phyloP scores from a whole-genome alignment of 768 basidiomycete species.

The Exidia glandulosa region DNA sequence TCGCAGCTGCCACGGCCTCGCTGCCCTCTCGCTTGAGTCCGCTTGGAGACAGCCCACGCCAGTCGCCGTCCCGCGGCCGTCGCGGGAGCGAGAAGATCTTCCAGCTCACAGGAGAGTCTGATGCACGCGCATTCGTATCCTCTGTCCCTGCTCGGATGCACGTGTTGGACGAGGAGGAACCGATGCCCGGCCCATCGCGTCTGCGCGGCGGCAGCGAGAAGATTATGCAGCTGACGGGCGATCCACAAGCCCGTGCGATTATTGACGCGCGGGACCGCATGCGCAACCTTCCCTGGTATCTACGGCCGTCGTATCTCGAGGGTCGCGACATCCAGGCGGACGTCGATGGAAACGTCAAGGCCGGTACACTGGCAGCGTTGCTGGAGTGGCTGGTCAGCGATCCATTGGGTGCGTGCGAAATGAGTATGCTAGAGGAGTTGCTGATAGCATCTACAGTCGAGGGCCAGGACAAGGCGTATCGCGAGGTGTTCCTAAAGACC shows the following conservation, averaged over 20 bases:
- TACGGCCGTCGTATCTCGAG: slow-evolving; percentile 39
- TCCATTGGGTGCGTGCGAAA: slow-evolving; percentile 42
- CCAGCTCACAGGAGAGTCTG: slow-evolving; percentile 31
- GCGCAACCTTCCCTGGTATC: slow-evolving; percentile 43
- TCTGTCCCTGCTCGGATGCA: background rate
- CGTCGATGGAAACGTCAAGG: slow-evolving; percentile 51
- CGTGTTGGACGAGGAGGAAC: background rate
- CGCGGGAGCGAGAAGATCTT: slow-evolving; percentile 22
- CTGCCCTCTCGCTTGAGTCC: background rate
- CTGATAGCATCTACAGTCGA: background rate
- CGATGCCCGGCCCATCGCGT: background rate
- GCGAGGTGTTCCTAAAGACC: slow-evolving; percentile 65
- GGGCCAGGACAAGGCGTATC: slow-evolving; percentile 22
- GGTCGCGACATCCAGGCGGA: slow-evolving; percentile 53
- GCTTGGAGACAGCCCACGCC: background rate
- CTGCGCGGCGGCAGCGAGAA: background rate
- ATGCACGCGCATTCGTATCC: slow-evolving; percentile 29
- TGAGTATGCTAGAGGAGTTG: background rate
- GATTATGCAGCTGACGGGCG: background rate
- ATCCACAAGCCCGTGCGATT: slow-evolving; percentile 21
- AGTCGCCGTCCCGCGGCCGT: background rate
- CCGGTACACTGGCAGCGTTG: slow-evolving; percentile 60
- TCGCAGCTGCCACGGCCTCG: background rate
- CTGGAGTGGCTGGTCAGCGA: slow-evolving; percentile 60
- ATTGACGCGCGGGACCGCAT: slow-evolving; percentile 13